Percentiles rank a stretch among this genome's conserved stretches.
Evolutionary conservation across 768 basidiomycete species (phyloP).

Genomic region (Hydnomerulius pinastri): DNA sequence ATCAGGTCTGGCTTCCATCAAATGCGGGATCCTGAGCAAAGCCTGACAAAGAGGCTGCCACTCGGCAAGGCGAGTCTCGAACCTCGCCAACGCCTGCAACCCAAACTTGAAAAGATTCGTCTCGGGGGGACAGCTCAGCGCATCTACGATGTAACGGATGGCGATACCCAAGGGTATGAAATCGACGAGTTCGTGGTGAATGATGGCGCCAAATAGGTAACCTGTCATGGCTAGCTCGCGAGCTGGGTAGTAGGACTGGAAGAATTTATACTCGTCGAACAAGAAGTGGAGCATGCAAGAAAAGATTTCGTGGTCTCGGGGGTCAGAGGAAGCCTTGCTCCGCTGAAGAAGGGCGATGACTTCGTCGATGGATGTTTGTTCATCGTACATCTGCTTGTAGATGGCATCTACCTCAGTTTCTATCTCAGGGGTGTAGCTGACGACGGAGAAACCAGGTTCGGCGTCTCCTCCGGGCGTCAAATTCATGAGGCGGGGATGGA

Average conservation of each 20-base stretch:
- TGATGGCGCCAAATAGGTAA: constrained; percentile 93
- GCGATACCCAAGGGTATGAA: constrained; percentile 95
- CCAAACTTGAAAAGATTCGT: constrained; percentile 96
- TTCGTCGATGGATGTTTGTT: constrained; percentile 91
- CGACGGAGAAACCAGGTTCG: constrained; percentile 90
- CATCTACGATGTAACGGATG: constrained; percentile 94
- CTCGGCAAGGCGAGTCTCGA: constrained; percentile 84
- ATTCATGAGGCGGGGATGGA: constrained; percentile 96
- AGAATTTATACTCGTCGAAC: constrained; percentile 99
- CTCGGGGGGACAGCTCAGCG: constrained; percentile 86
- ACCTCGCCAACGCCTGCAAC: constrained; percentile 83
- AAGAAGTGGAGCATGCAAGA: constrained; percentile 99
- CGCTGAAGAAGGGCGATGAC: constrained; percentile 87
- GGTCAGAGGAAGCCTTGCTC: constrained; percentile 78
- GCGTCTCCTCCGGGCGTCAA: constrained; percentile 82
- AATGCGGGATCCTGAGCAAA: constrained; percentile 81
- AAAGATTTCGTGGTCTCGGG: constrained; percentile 92
- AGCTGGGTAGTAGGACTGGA: constrained; percentile 92
- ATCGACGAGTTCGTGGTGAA: constrained; percentile 91
- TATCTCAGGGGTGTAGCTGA: constrained; percentile 85
- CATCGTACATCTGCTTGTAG: constrained; percentile 98
- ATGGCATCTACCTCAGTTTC: constrained; percentile 93
- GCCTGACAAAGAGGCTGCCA: constrained; percentile 94
- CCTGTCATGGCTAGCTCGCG: constrained; percentile 96
- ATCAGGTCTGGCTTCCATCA: constrained; percentile 85